These are phyloP conservation scores for Arthroderma uncinatum DNA, from an alignment of 2,329 filamentous ascomycete genomes.

Conservation along the genomic window DNA sequence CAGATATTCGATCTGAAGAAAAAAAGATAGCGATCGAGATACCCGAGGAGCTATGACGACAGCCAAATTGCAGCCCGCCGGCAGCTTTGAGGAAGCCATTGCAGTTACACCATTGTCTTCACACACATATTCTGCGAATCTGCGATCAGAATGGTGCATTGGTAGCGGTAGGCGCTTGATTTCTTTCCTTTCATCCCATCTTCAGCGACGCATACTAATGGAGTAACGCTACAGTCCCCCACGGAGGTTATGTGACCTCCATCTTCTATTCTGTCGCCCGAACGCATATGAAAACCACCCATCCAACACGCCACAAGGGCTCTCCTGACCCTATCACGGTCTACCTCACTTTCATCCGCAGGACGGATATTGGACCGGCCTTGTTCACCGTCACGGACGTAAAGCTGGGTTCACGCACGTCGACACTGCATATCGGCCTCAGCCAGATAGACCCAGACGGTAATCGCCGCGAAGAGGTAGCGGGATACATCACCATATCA, in stretches of 20 bases:
- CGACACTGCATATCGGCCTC: conserved; percentile 52
- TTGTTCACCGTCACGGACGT: conserved; percentile 49
- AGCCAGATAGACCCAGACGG: conserved; percentile 27
- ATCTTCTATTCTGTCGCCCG: conserved; percentile 49
- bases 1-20: background rate
- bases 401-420: conserved; percentile 54
- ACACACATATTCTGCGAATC: conserved; percentile 47
- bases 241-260: conserved; percentile 59
- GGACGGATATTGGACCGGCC: conserved; percentile 49
- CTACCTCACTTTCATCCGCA: conserved; percentile 54
- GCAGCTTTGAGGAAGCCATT: conserved; percentile 29
- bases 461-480: conserved; percentile 46
- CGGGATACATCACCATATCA: conserved; percentile 54
- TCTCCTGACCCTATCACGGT: conserved; percentile 51
- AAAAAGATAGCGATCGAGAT: background rate
- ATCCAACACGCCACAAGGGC: conserved; percentile 39
- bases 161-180: conserved; percentile 39
- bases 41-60: conserved; percentile 2
- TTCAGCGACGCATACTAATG: background rate
- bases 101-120: conserved; percentile 31
- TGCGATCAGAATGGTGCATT: conserved; percentile 53
- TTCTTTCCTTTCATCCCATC: background rate
- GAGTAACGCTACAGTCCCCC: conserved; percentile 45
- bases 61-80: conserved; percentile 4
- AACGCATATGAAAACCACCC: conserved; percentile 50